These are phyloP conservation scores for Pichia nanzhaoensis DNA, from an alignment of 805 yeast species.

Conservation along the genomic window DNA sequence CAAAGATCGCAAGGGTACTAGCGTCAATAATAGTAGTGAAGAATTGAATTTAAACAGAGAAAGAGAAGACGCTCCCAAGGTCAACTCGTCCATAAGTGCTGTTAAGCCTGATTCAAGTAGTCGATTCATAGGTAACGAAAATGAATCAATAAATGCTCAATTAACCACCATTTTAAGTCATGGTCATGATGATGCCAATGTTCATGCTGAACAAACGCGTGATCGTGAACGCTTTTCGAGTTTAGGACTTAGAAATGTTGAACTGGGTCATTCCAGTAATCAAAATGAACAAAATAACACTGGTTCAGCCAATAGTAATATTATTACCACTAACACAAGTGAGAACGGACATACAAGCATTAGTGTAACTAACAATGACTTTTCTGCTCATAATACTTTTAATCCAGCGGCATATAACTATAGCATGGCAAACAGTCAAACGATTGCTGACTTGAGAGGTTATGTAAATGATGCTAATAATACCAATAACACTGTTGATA, in stretches of 20 bases:
- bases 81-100: too few species aligned
- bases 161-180: not conserved
- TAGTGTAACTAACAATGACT: slow-evolving; percentile 3
- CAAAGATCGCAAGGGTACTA: not conserved
- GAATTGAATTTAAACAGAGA: not conserved
- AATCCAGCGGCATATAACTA: slow-evolving; percentile 23
- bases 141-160: not conserved
- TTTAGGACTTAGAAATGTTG: too few species aligned
- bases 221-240: too few species aligned
- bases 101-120: not conserved
- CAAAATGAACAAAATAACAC: not conserved
- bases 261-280: too few species aligned
- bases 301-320: not conserved
- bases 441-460: slow-evolving; percentile 22
- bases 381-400: slow-evolving; percentile 22
- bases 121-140: not conserved
- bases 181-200: not conserved
- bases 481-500: not conserved
- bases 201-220: too few species aligned
- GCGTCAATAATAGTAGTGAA: not conserved
- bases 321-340: not conserved
- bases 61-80: slow-evolving; percentile 1
- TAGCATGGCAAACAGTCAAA: slow-evolving; percentile 26
- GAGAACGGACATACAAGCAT: not conserved
- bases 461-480: not conserved